A percentile compares a stretch with the other conserved stretches of the same genome.
Evolutionary conservation across 148 eudicot genomes (phyloP).

Genomic region (Silene conica): DNA sequence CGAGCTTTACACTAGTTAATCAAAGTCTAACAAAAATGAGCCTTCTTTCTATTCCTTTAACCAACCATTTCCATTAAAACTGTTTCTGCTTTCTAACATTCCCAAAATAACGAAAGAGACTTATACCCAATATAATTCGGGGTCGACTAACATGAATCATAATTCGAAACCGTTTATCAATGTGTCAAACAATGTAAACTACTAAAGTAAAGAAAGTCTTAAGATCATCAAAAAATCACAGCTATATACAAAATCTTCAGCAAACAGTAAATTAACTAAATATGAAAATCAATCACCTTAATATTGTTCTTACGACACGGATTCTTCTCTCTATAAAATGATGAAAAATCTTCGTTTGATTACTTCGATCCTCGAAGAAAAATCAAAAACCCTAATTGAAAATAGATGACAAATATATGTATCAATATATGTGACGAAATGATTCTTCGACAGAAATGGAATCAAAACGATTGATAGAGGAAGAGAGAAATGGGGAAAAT

Average conservation of each 20-base stretch:
- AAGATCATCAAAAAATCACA: not conserved
- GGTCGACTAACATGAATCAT: not conserved
- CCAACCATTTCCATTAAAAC: no score
- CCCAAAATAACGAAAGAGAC: no score
- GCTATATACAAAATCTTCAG: not conserved
- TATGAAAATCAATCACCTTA: slow-evolving; percentile 5
- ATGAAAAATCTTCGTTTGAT: not conserved
- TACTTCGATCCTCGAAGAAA: slow-evolving; percentile 9
- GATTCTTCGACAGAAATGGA: slow-evolving; percentile 14
- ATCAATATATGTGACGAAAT: not conserved
- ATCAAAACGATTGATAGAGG: not conserved
- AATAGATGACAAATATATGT: not conserved
- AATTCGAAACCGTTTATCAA: not conserved
- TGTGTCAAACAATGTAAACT: not conserved
- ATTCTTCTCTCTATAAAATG: not conserved
- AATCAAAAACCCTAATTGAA: slow-evolving; percentile 27
- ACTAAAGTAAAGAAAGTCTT: not conserved
- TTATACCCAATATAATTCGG: not conserved
- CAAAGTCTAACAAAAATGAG: no score
- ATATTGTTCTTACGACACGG: not conserved
- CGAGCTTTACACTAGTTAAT: not conserved
- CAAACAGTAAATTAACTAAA: no score
- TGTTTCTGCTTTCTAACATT: no score
- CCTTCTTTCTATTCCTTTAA: no score
- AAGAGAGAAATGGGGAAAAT: not conserved